These are phyloP conservation scores for Torulaspora gathmanii DNA, from an alignment of 805 yeast species.

Conservation along the genomic window DNA sequence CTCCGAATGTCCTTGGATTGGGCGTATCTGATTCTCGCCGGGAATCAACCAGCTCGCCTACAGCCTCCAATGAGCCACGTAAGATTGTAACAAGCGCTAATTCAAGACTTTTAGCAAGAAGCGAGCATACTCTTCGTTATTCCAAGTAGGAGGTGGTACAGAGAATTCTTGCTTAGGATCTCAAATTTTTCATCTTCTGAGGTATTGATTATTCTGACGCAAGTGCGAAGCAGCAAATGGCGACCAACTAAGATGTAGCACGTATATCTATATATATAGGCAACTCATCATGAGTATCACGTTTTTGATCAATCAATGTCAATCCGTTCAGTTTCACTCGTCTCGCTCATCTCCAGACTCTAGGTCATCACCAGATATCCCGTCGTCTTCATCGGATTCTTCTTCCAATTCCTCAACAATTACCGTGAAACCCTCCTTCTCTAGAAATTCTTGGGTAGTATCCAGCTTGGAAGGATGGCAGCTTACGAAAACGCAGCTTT, in stretches of 20 bases:
- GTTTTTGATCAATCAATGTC: no score
- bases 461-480: constrained; percentile 64
- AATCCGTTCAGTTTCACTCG: background rate
- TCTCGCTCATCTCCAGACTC: constrained; percentile 17
- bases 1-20: constrained; percentile 5
- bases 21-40: constrained; percentile 5
- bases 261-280: background rate
- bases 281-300: background rate
- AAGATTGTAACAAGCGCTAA: constrained; percentile 39
- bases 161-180: background rate
- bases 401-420: constrained; percentile 49
- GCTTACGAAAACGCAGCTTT: constrained; percentile 61
- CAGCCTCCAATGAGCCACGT: constrained; percentile 6
- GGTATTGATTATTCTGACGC: background rate
- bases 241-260: background rate
- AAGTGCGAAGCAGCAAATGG: background rate
- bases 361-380: constrained; percentile 16
- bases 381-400: constrained; percentile 35
- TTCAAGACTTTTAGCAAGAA: constrained; percentile 57
- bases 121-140: constrained; percentile 28
- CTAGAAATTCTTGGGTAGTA: constrained; percentile 45
- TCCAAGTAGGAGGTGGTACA: background rate
- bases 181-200: background rate
- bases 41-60: background rate
- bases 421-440: constrained; percentile 55